Base-by-base conservation (phyloP, 768 basidiomycete genomes). In the Boletus speciosus region DNA sequence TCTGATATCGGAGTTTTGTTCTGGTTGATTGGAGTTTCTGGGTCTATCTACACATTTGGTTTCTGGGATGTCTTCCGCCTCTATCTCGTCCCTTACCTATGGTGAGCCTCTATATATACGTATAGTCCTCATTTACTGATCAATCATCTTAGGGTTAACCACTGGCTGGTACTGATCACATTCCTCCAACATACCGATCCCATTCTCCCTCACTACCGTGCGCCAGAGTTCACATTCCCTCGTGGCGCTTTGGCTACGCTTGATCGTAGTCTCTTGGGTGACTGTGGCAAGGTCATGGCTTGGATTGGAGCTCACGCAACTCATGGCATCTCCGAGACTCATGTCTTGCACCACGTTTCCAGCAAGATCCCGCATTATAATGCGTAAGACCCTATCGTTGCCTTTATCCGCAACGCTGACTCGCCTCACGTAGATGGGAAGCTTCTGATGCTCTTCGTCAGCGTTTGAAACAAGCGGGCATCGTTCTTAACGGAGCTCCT, bases 171-270 rank as follows among this genome's bases (percentile, higher is more conserved):
- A 53, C 66, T 93, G 63, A 97, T 98, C 76, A 97, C 94, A 19
- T 98, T 93, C 88, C 79, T 98, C 47, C 96, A 99, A 76, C 96
- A 99, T 78, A 98, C 96, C 63, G 96, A 98, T 74, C 93, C 95
- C 19, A 71, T 88, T 43, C 82, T 98, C 41, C 95, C 95, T 46
- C 96, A 98, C 74, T 98, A 97, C 80, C 89, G 90, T 59, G 82
- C 86, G 14, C 67, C 82, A 36, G 86, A 89, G 66, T 98, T 96
- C 80, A 94, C 86, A 37, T 99, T 98, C 81, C 78, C 87, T 41
- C 90, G 93, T 61, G 96, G 96, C 54, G 96, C 96, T 15, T 84
- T 98, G 49, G 76, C 90, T 49, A 99, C 96, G 11, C 78, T 98
- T 38, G 93, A 98, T 71, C 90, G 92, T 45, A 84, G 69, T 64